phyloP scores from a whole-genome alignment of 73 alveolate species.

The Loxodes magnus region DNA sequence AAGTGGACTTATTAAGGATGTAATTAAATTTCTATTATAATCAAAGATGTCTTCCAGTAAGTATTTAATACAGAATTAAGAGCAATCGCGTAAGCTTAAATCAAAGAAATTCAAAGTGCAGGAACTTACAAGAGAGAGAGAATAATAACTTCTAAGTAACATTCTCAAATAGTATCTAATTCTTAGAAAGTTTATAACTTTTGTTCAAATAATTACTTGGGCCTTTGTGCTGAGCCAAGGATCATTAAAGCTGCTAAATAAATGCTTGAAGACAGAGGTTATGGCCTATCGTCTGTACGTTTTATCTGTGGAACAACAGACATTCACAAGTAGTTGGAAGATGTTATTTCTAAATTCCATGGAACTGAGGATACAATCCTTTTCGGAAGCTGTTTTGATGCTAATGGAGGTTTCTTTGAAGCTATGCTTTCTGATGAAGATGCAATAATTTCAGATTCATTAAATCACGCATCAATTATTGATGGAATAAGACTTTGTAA shows the following conservation, averaged over 20 bases:
- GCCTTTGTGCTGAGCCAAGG: slow-evolving; percentile 36
- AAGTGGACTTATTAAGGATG: no score
- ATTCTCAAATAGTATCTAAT: slow-evolving; percentile 5
- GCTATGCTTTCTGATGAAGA: slow-evolving; percentile 38
- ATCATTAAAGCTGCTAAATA: slow-evolving; percentile 35
- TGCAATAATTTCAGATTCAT: slow-evolving; percentile 57
- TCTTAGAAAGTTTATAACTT: slow-evolving; percentile 50
- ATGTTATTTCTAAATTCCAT: slow-evolving; percentile 42
- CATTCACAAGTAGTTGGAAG: slow-evolving; percentile 21
- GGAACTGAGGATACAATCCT: slow-evolving; percentile 61
- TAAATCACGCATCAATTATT: slow-evolving; percentile 64
- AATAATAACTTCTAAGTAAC: slow-evolving; percentile 16
- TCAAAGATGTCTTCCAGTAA: no score
- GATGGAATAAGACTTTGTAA: slow-evolving; percentile 60
- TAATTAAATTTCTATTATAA: no score
- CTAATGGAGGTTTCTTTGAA: slow-evolving; percentile 70
- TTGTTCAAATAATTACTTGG: slow-evolving; percentile 67
- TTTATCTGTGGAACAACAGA: slow-evolving; percentile 68
- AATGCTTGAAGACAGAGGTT: slow-evolving; percentile 35
- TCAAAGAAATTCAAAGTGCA: slow-evolving; percentile 23
- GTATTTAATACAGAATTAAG: no score
- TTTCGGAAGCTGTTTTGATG: slow-evolving; percentile 61
- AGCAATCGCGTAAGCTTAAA: no score
- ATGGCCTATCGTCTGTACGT: slow-evolving; percentile 55
- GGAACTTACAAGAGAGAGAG: slow-evolving; percentile 42